Evolutionary conservation across 2,329 filamentous ascomycete species (phyloP), one percentile per base, ranked within the genome.

Genomic region (Stagonosporopsis rhizophila): DNA sequence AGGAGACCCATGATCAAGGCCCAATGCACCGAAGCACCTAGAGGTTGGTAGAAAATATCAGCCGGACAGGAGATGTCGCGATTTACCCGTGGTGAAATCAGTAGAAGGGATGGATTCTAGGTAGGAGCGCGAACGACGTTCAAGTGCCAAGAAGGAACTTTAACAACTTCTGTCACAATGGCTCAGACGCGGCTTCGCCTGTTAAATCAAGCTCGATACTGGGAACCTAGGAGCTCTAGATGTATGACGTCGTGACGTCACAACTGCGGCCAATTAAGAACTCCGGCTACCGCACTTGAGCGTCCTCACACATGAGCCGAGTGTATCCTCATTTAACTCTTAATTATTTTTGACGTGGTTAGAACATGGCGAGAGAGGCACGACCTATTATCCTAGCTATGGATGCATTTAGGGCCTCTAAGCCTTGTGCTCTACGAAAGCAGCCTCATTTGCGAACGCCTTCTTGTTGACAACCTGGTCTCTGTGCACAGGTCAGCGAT

Each of bases 361-460:
- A 28, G 3, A 28, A 11, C 27, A 28, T 4, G 1, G 9, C 12
- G 27, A 12, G 7, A 28, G 27, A 28, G 27, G 8, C 27, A 28
- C 27, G 27, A 28, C 8, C 11, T 28, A 3, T 28, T 12, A 12
- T 4, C 12, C 27, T 28, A 9, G 11, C 4, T n/a, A 9, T 38
- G 3, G 17, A 5, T 38, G 8, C 17, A 20, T 37, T 1, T 20
- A 12, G 22, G 28, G 25, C 14, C n/a, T 55, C 37, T 39, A 50
- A 20, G 60, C 34, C 17, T 47, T 68, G 32, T 65, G 58, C 54
- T 66, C 49, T 19, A 59, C 49, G 32, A 68, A 69, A 9, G 59
- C 60, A 27, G 53, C 66, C 46, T 68, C 66, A 25, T 70, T 69
- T 20, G 64, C 62, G 56, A 63, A 68, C 9, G 60, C 62, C 14